These are phyloP conservation scores for Candida methanosorbosa DNA, from an alignment of 805 yeast genomes.

Conservation along the genomic window DNA sequence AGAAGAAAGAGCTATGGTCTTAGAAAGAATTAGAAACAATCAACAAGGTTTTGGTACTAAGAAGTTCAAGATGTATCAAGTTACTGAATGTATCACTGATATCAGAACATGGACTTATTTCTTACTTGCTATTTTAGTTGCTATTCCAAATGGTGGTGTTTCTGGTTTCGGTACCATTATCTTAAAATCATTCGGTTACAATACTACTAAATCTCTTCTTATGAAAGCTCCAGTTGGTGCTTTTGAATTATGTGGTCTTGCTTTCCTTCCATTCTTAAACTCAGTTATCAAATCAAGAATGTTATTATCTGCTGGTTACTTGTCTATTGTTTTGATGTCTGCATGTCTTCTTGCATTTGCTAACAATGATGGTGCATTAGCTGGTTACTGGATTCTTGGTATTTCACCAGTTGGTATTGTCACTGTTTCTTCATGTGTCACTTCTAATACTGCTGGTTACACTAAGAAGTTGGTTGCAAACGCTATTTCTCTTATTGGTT, in stretches of 20 bases:
- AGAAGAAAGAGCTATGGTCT: conserved; percentile 17
- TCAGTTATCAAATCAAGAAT: conserved; percentile 25
- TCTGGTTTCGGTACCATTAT: conserved; percentile 26
- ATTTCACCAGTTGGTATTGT: conserved; percentile 12
- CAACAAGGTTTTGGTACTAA: conserved; percentile 54
- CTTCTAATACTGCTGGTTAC: conserved; percentile 47
- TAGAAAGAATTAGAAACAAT: conserved; percentile 7
- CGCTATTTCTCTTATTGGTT: conserved; percentile 48
- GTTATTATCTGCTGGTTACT: conserved; percentile 16
- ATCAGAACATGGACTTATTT: conserved; percentile 40
- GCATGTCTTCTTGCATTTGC: conserved; percentile 20
- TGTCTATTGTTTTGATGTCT: conserved; percentile 17
- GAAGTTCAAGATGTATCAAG: conserved; percentile 46
- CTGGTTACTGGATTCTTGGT: conserved; percentile 13
- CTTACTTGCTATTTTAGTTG: conserved; percentile 31
- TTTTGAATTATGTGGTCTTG: conserved; percentile 23
- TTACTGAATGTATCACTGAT: conserved; percentile 43
- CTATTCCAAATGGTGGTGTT: conserved; percentile 36
- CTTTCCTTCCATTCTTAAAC: conserved; percentile 22
- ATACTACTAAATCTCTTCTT: not conserved
- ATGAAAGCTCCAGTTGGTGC: conserved; percentile 21
- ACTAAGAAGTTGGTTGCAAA: conserved; percentile 53
- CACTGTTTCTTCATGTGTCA: not conserved
- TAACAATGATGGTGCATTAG: conserved; percentile 12
- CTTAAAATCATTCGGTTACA: not conserved